These are phyloP conservation scores for Hondaea fermentalgiana DNA, from an alignment of 108 stramenopile species.

Conservation along the genomic window DNA sequence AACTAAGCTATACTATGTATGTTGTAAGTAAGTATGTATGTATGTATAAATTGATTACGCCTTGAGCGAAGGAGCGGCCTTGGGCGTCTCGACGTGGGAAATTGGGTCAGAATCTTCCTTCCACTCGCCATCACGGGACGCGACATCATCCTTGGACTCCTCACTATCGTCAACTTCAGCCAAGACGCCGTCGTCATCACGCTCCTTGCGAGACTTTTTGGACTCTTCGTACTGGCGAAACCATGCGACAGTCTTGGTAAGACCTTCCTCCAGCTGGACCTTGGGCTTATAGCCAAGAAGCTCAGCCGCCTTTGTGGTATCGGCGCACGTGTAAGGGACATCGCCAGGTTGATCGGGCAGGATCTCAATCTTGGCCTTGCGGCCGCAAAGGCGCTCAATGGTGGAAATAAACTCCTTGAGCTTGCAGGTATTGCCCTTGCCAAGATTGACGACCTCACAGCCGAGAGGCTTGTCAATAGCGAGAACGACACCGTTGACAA, in stretches of 20 bases:
- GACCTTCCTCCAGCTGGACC: conserved; percentile 87
- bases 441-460: conserved; percentile 91
- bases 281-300: conserved; percentile 80
- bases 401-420: conserved; percentile 81
- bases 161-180: not conserved
- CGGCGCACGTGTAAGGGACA: conserved; percentile 93
- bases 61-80: too few relatives aligned
- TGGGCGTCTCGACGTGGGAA: too few relatives aligned
- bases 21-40: too few relatives aligned
- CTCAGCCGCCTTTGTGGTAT: conserved; percentile 73
- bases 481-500: conserved; percentile 79
- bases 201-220: not conserved
- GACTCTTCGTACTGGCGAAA: conserved; percentile 46
- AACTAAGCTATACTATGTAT: too few relatives aligned
- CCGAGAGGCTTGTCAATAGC: conserved; percentile 82
- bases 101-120: too few relatives aligned
- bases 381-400: conserved; percentile 76
- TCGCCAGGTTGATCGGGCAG: conserved; percentile 96
- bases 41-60: too few relatives aligned
- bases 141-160: too few relatives aligned
- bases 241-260: conserved; percentile 79
- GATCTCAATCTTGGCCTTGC: conserved; percentile 69
- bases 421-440: conserved; percentile 78
- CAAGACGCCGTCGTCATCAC: not conserved
- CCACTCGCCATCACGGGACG: too few relatives aligned